phyloP scores from a whole-genome alignment of 2,329 filamentous ascomycete species.

The Aspergillus versicolor region DNA sequence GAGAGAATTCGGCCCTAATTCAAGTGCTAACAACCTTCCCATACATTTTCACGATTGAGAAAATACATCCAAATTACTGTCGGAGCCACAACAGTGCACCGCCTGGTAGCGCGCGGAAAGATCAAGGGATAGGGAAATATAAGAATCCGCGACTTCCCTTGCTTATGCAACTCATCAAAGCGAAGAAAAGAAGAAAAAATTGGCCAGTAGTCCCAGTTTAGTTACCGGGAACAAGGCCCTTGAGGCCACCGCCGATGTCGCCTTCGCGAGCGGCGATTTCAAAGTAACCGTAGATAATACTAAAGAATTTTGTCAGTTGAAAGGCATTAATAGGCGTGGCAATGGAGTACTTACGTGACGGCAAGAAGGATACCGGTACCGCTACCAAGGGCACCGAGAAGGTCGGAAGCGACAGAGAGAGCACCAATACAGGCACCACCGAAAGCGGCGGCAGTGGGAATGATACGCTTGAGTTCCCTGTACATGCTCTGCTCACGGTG shows the following conservation, averaged over 20 bases:
- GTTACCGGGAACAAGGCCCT: slow-evolving; percentile 60
- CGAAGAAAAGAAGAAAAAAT: slow-evolving; percentile 9
- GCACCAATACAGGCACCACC: slow-evolving; percentile 98
- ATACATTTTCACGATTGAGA: slow-evolving; percentile 16
- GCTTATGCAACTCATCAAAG: slow-evolving; percentile 35
- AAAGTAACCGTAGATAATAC: slow-evolving; percentile 99
- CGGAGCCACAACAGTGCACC: slow-evolving; percentile 26
- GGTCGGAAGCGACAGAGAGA: slow-evolving; percentile 90
- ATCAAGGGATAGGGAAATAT: slow-evolving; percentile 23
- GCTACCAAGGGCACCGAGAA: slow-evolving; percentile 91
- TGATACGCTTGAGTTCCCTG: slow-evolving; percentile 99
- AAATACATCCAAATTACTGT: slow-evolving; percentile 15
- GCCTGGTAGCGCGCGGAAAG: slow-evolving; percentile 27
- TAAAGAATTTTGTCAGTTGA: slow-evolving; percentile 43
- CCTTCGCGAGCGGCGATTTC: slow-evolving; percentile 99
- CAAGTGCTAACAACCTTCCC: slow-evolving; percentile 14
- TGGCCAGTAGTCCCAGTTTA: slow-evolving; percentile 25
- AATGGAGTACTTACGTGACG: slow-evolving; percentile 75
- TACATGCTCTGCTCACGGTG: slow-evolving; percentile 99
- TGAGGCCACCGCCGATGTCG: slow-evolving; percentile 74
- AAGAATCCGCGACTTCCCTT: slow-evolving; percentile 25
- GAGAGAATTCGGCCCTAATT: slow-evolving; percentile 8
- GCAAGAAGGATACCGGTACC: slow-evolving; percentile 97
- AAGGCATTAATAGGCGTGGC: not conserved
- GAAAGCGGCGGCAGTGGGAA: slow-evolving; percentile 95